Evolutionary conservation across 106 monocot species (phyloP).

Genomic region (Dendrobium officinale): DNA sequence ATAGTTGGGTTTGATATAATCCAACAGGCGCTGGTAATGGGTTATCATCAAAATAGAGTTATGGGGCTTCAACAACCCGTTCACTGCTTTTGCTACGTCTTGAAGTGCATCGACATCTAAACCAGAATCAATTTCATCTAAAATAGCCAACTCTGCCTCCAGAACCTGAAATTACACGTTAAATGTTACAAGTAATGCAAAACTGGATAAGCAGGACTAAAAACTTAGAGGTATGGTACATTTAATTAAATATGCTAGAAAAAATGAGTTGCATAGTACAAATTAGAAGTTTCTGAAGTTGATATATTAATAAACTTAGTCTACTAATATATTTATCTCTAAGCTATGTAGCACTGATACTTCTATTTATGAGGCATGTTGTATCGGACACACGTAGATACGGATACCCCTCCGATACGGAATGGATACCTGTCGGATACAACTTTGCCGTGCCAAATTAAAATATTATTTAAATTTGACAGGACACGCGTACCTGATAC

Average conservation of each 20-base stretch:
- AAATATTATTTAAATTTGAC: too few relatives aligned
- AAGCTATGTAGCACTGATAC: too few relatives aligned
- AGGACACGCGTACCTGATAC: too few relatives aligned
- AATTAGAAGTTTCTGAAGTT: background rate
- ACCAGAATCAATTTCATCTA: slow-evolving; percentile 96
- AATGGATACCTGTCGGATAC: too few relatives aligned
- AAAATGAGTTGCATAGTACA: background rate
- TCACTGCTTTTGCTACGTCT: slow-evolving; percentile 90
- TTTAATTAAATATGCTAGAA: background rate
- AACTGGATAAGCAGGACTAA: background rate
- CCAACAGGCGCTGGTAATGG: slow-evolving; percentile 84
- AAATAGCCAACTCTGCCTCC: slow-evolving; percentile 83
- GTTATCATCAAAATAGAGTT: slow-evolving; percentile 92
- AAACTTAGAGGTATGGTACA: background rate
- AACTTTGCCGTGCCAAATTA: too few relatives aligned
- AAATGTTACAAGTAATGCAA: background rate
- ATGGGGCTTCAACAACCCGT: slow-evolving; percentile 56
- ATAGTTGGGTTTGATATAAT: slow-evolving; percentile 60
- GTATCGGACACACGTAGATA: too few relatives aligned
- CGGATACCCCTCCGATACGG: too few relatives aligned
- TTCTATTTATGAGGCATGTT: too few relatives aligned
- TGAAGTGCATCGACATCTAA: slow-evolving; percentile 97
- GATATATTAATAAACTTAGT: background rate
- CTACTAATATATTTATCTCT: background rate
- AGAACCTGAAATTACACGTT: slow-evolving; percentile 47